Percentiles rank a stretch among this genome's conserved stretches.
Conservation (phyloP, 192 early-diverging fungal species). For the Linnemannia schmuckeri region DNA sequence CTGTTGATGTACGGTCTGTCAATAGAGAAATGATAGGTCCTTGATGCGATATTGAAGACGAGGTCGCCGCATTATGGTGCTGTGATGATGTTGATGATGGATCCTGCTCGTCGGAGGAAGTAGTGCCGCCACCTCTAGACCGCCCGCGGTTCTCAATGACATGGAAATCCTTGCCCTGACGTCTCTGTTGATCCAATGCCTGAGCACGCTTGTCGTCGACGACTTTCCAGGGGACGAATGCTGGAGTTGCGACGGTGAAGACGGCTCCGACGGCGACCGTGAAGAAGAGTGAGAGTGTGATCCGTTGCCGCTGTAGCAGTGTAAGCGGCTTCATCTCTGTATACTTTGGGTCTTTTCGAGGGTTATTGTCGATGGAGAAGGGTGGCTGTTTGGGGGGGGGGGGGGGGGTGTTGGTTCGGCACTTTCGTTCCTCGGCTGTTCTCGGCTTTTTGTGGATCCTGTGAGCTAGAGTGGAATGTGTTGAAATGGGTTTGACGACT, state of each 20-base stretch:
- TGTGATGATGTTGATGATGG: background rate
- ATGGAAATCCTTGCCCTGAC: constrained; percentile 50
- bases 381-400: background rate
- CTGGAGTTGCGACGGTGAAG: constrained; percentile 64
- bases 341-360: no score
- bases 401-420: background rate
- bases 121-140: background rate
- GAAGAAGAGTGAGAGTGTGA: constrained; percentile 65
- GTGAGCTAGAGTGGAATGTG: background rate
- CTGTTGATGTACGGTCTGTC: constrained; percentile 30
- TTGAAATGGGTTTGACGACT: background rate
- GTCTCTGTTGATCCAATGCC: constrained; percentile 53
- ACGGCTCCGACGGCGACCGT: constrained; percentile 65
- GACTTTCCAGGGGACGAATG: constrained; percentile 66
- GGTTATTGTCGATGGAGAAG: background rate
- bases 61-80: background rate
- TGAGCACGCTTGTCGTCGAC: constrained; percentile 61
- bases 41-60: constrained; percentile 34
- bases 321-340: constrained; percentile 57
- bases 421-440: background rate
- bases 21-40: constrained; percentile 34
- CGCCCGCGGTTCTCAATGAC: constrained; percentile 27
- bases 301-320: constrained; percentile 61
- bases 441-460: background rate
- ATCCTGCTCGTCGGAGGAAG: background rate